Evolutionary conservation across 1,284 basidiomycete genomes (phyloP).

Genomic region (Pseudozyma thailandica): DNA sequence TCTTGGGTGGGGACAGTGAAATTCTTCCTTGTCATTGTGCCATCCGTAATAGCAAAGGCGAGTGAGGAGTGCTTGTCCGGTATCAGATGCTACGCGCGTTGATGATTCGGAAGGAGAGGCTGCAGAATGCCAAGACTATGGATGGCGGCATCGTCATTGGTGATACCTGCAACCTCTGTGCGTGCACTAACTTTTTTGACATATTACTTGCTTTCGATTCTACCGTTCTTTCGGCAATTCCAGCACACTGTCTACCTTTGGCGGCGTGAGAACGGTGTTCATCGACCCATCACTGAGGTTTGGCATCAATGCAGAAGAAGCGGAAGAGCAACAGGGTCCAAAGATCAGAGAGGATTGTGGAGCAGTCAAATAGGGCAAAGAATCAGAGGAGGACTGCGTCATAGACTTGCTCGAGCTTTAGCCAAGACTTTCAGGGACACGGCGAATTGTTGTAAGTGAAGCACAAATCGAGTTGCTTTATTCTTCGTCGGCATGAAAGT

Average conservation of each 20-base stretch:
- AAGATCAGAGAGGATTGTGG: not conserved
- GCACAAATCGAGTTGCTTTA: not conserved
- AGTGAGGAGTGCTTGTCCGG: conserved; percentile 1
- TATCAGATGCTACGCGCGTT: conserved; percentile 10
- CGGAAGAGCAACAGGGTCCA: conserved; percentile 2
- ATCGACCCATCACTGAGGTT: no score
- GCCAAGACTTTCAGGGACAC: not conserved
- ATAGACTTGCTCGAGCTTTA: not conserved
- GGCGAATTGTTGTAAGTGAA: not conserved
- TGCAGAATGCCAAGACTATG: conserved; percentile 33
- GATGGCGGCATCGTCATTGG: conserved; percentile 20
- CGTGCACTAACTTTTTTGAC: no score
- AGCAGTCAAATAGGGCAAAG: not conserved
- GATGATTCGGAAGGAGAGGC: not conserved
- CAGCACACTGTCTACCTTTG: no score
- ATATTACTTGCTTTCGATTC: no score
- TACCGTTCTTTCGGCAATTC: no score
- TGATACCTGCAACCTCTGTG: not conserved
- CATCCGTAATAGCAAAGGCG: conserved; percentile 1
- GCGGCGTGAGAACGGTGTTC: no score
- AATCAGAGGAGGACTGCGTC: not conserved
- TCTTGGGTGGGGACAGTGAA: not conserved
- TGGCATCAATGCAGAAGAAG: no score
- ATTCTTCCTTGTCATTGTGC: not conserved
- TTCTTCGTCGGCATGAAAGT: not conserved